These are phyloP conservation scores for Hericium alpestre DNA, from an alignment of 768 basidiomycete genomes.

Conservation along the genomic window DNA sequence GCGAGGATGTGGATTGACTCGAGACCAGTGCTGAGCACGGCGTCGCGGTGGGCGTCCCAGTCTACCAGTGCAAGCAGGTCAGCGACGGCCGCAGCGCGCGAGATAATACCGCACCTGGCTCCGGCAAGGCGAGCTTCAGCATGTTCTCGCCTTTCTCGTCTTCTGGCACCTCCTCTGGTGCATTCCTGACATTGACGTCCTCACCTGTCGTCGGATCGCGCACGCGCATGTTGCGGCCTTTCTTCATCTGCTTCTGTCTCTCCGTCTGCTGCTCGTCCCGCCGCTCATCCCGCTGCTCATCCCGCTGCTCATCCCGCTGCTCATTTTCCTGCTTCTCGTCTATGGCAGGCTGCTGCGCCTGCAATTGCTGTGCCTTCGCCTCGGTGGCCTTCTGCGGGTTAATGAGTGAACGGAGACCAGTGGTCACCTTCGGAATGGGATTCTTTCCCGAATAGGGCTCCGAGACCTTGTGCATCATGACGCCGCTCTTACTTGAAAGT, in stretches of 20 bases:
- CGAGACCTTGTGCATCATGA: constrained; percentile 18
- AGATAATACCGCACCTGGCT: constrained; percentile 16
- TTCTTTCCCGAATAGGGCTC: constrained; percentile 25
- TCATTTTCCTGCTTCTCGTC: background rate
- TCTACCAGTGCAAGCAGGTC: constrained; percentile 9
- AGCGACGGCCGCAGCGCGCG: background rate
- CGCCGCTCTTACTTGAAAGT: background rate
- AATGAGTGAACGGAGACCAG: constrained; percentile 20
- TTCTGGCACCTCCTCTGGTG: constrained; percentile 19
- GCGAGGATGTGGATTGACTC: constrained; percentile 14
- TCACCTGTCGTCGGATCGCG: constrained; percentile 39
- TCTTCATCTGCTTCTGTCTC: constrained; percentile 16
- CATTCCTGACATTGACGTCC: constrained; percentile 39
- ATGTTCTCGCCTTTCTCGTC: constrained; percentile 19
- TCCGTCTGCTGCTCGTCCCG: constrained; percentile 19
- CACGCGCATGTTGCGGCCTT: constrained; percentile 25
- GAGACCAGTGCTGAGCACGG: constrained; percentile 11
- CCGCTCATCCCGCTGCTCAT: too few species aligned
- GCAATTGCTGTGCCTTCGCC: constrained; percentile 21
- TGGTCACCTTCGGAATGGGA: constrained; percentile 22
- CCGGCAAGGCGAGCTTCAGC: constrained; percentile 19
- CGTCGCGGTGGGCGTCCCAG: constrained; percentile 17
- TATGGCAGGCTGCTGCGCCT: constrained; percentile 5
- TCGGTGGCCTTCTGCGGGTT: constrained; percentile 20
- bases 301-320: too few species aligned